Conservation (phyloP, 257 asterid genomes). For the Rubia yunnanensis region DNA sequence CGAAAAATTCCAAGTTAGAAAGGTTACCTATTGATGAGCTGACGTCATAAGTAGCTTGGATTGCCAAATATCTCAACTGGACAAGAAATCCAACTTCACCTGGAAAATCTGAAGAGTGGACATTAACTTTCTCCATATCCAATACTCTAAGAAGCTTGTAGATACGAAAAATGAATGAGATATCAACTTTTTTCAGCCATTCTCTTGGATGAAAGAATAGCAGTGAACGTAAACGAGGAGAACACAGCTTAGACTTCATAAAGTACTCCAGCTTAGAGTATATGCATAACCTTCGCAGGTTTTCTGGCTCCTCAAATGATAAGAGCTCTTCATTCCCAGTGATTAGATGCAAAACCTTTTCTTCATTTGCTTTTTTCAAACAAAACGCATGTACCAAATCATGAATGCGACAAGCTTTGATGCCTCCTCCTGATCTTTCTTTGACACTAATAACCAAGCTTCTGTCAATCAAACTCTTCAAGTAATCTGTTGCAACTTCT, state of each 20-base stretch:
- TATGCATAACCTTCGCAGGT: background rate
- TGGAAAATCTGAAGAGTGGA: background rate
- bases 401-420: slow-evolving; percentile 4
- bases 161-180: background rate
- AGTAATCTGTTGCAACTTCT: slow-evolving; percentile 9
- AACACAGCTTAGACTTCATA: background rate
- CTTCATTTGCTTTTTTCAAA: background rate
- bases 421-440: slow-evolving; percentile 4
- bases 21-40: background rate
- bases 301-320: background rate
- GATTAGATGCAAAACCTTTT: background rate
- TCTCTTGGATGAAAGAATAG: background rate
- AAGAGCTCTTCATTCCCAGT: background rate
- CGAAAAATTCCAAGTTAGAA: background rate
- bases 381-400: background rate
- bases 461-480: background rate
- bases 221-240: background rate
- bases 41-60: background rate
- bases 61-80: background rate
- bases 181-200: background rate
- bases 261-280: background rate
- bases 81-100: background rate
- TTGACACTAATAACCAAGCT: background rate
- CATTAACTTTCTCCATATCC: background rate
- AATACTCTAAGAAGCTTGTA: background rate